Evolutionary conservation across 1,139 yeast species (phyloP).

Genomic region (Suhomyces choctaworum): DNA sequence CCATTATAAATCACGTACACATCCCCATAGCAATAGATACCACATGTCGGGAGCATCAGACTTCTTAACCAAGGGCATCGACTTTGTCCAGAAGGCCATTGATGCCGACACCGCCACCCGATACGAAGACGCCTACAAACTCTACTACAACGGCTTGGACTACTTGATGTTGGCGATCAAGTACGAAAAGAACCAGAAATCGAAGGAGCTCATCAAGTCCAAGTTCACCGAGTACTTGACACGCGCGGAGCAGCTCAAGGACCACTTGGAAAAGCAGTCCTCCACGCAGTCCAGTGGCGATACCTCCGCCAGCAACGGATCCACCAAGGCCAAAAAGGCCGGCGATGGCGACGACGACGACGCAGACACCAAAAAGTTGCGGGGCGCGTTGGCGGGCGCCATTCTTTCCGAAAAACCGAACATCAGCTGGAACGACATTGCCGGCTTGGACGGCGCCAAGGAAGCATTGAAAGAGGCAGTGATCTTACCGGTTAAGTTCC

Average conservation of each 20-base stretch:
- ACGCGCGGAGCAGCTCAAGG: slow-evolving; percentile 92
- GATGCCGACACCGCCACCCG: slow-evolving; percentile 90
- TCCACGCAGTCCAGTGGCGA: slow-evolving; percentile 50
- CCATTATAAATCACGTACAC: background rate
- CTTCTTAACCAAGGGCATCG: slow-evolving; percentile 89
- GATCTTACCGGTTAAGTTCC: slow-evolving; percentile 89
- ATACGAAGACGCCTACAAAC: slow-evolving; percentile 91
- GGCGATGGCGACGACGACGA: slow-evolving; percentile 66
- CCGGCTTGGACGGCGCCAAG: slow-evolving; percentile 93
- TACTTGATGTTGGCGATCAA: slow-evolving; percentile 94
- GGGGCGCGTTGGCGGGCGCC: slow-evolving; percentile 92
- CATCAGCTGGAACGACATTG: slow-evolving; percentile 93
- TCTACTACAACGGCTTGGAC: slow-evolving; percentile 91
- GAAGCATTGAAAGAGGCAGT: slow-evolving; percentile 98
- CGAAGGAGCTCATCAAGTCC: slow-evolving; percentile 84
- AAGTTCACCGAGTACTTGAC: slow-evolving; percentile 90
- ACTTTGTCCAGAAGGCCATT: slow-evolving; percentile 89
- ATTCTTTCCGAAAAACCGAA: slow-evolving; percentile 91
- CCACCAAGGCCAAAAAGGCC: slow-evolving; percentile 58
- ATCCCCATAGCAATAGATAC: no score
- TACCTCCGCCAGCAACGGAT: slow-evolving; percentile 51
- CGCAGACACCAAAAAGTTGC: slow-evolving; percentile 79
- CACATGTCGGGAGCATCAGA: slow-evolving; percentile 59
- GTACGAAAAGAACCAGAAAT: slow-evolving; percentile 88
- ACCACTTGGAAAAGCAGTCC: slow-evolving; percentile 70